Evolutionary conservation across 176 grass and related monocot genomes (phyloP).

Genomic region (Rhipidocladum racemiflorum): DNA sequence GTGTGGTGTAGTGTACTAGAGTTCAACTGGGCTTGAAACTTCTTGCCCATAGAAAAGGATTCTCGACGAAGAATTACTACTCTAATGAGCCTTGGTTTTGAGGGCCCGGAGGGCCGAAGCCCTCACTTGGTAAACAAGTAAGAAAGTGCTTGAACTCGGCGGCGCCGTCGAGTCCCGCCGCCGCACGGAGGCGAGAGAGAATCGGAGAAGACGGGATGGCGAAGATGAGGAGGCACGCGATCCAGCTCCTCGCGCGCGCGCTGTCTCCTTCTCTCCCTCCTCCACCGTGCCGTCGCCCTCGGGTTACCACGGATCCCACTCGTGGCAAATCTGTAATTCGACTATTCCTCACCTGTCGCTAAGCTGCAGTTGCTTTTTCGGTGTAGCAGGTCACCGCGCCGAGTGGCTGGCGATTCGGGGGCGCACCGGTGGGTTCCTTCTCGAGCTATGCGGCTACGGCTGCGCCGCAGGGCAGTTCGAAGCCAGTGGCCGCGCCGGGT

Average conservation of each 20-base stretch:
- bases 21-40: background rate
- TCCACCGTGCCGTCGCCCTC: background rate
- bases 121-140: conserved; percentile 11
- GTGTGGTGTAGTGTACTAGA: background rate
- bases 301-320: background rate
- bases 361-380: background rate
- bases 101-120: background rate
- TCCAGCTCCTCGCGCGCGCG: background rate
- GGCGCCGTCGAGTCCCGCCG: background rate
- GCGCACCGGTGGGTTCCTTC: background rate
- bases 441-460: conserved; percentile 17
- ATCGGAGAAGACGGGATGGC: background rate
- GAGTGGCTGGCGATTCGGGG: background rate
- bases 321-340: background rate
- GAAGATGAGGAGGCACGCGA: background rate
- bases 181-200: background rate
- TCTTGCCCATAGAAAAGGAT: background rate
- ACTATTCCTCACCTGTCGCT: background rate
- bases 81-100: background rate
- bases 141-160: background rate
- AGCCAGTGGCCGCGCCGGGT: background rate
- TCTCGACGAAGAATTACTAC: too few species aligned
- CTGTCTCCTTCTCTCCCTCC: background rate
- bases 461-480: conserved; percentile 1
- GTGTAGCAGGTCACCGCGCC: background rate